These are phyloP conservation scores for Capsicum chinense DNA, from an alignment of 257 asterid genomes.

Conservation along the genomic window DNA sequence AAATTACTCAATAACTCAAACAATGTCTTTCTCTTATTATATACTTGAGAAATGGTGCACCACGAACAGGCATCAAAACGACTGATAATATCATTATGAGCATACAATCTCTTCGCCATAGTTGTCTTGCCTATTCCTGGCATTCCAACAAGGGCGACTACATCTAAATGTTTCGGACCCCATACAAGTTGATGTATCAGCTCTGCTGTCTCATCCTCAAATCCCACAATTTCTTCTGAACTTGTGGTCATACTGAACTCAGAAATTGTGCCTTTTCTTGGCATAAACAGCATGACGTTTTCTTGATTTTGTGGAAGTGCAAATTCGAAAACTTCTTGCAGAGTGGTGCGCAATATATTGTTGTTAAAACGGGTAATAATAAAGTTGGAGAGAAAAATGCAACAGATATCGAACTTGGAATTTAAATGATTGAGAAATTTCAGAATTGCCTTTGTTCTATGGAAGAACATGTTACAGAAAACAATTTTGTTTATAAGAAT, in stretches of 20 bases:
- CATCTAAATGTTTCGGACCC: slow-evolving; percentile 7
- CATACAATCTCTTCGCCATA: background rate
- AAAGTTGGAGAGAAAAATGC: too few species aligned
- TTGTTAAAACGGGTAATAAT: too few species aligned
- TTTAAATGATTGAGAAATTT: too few species aligned
- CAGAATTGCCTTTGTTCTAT: too few species aligned
- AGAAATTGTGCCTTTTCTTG: background rate
- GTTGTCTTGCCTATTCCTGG: slow-evolving; percentile 19
- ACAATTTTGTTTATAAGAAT: too few species aligned
- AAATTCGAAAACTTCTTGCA: background rate
- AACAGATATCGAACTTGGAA: too few species aligned
- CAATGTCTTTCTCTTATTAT: slow-evolving; percentile 11
- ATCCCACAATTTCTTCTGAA: slow-evolving; percentile 22
- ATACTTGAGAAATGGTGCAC: slow-evolving; percentile 21
- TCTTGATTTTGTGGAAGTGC: too few species aligned
- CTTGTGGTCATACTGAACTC: background rate
- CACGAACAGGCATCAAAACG: background rate
- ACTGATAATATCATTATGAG: background rate
- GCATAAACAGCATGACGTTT: too few species aligned
- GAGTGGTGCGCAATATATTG: background rate
- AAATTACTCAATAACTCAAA: background rate
- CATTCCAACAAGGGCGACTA: slow-evolving; percentile 8
- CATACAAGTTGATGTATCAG: background rate
- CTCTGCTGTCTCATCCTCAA: background rate
- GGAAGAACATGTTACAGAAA: too few species aligned